Evolutionary conservation across 345 rosid genomes (phyloP), one percentile per base, ranked within the genome.

Genomic region (Bruguiera parviflora): DNA sequence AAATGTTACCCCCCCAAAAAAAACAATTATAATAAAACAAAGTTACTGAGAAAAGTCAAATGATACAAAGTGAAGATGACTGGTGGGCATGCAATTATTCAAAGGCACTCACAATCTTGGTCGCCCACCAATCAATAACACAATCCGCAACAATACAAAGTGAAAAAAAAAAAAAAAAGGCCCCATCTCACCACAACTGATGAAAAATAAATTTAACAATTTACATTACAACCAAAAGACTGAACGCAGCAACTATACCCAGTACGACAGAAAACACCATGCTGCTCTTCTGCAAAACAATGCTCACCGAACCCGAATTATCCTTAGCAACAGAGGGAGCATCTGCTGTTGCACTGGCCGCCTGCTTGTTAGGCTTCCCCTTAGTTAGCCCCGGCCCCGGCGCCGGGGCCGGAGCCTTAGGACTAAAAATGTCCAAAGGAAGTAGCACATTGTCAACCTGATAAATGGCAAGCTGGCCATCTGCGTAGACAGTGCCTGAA

Each of bases 381-480:
- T 43, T 43, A 13, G 18, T 43, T 11, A 70, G 67, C 9, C 39
- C 49, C 8, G 70, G 60, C 0, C 53, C 65, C 1, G 81, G 69
- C 0, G 77, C 75, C 49, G 72, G 78, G 0, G 72, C 77, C 16
- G 71, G 75, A 20, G 75, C 27, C 51, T 68, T 68, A 1, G 80
- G 72, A n/a, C 71, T 11, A 20, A 83, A 79, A 32, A 83, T 35
- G 64, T 74, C 73, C 24, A 68, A 15, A 13, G 82, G 86, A 15
- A 71, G 83, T 2, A 83, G 77, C 27, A 83, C 83, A 65, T 75
- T 72, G 67, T 79, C 81, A 37, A 83, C 76, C 69, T 79, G 81
- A 37, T 77, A 83, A 55, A 83, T 53, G 8, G 83, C 86, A 22
- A 79, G 75, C 61, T 70, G 73, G 47, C 63, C 71, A 33, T 79